Evolutionary conservation across 257 asterid species (phyloP).

Genomic region (Solanum chaucha): DNA sequence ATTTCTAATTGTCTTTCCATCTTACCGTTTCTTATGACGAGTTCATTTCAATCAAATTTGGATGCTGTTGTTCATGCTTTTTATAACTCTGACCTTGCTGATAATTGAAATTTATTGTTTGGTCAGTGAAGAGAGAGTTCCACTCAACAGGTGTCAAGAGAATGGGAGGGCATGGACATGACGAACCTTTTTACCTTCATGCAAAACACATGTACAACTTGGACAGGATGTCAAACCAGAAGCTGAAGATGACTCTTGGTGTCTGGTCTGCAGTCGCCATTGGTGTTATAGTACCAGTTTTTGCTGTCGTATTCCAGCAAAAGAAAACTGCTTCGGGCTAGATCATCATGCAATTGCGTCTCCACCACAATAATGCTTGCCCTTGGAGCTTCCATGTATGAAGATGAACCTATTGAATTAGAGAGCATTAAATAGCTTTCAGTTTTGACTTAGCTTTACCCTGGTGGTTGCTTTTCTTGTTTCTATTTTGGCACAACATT

Average conservation of each 20-base stretch:
- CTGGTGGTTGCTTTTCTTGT: not conserved
- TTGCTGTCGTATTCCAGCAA: constrained; percentile 78
- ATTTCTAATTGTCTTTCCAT: not conserved
- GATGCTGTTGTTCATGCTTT: not conserved
- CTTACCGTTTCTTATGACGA: not conserved
- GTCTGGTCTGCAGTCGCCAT: constrained; percentile 69
- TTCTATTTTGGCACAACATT: not conserved
- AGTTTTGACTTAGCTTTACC: not conserved
- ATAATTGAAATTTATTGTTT: not conserved
- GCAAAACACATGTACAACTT: constrained; percentile 97
- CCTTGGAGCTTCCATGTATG: not conserved
- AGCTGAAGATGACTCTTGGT: constrained; percentile 41
- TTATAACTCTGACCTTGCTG: not conserved
- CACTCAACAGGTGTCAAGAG: constrained; percentile 61
- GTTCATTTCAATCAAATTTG: not conserved
- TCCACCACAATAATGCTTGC: not conserved
- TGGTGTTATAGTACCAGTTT: constrained; percentile 69
- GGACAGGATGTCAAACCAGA: constrained; percentile 75
- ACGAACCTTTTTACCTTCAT: constrained; percentile 73
- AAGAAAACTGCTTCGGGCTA: constrained; percentile 69
- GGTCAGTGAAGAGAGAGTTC: constrained; percentile 50
- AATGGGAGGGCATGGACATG: constrained; percentile 94
- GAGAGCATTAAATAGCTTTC: not conserved
- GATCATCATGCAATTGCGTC: constrained; percentile 1
- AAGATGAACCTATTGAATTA: not conserved